Evolutionary conservation across 768 basidiomycete species (phyloP), one percentile per base, ranked within the genome.

Genomic region (Tylopilus cervinicoccineus): DNA sequence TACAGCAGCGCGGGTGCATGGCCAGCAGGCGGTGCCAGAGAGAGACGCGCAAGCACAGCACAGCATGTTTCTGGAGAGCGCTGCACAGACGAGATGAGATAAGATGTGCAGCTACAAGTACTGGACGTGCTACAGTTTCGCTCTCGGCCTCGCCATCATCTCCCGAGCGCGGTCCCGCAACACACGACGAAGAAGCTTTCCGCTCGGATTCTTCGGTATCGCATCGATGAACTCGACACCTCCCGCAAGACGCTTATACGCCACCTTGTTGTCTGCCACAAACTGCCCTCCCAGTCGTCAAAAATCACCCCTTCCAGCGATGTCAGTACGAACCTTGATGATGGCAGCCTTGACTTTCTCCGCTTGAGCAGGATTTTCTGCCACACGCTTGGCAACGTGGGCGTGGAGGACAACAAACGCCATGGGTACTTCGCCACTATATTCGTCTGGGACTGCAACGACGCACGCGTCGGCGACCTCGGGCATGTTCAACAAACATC

Each of bases 341-440:
- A 84, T 78, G 1, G 73, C 73, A 22, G 55, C 62, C 56, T 76
- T 76, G 40, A 81, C 68, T 4, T 56, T 62, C 13, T 62, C 58
- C 0, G 60, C 58, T 23, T 68, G 65, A 22, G 2, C 50, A 1
- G 69, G 62, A 39, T 67, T 60, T 29, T 62, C 45, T 20, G 58
- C 52, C 11, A 72, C 61, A 26, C 69, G 68, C 42, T 65, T 42
- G 4, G 71, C 63, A 8, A 77, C 75, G n/a, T 70, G 63, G 2
- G 64, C 54, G 6, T 67, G 72, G 5, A 84, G 71, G 1, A 79
- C 80, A 4, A 87, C 75, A 55, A 80, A 88, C 5, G 85, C 87
- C 58, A 86, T 59, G 0, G 86, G 86, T 6, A 85, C 67, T 60
- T 88, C 86, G 14, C 86, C 86, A 50, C 78, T 81, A 50, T 78